Evolutionary conservation across 148 eudicot species (phyloP).

Genomic region (Polygonum aviculare): DNA sequence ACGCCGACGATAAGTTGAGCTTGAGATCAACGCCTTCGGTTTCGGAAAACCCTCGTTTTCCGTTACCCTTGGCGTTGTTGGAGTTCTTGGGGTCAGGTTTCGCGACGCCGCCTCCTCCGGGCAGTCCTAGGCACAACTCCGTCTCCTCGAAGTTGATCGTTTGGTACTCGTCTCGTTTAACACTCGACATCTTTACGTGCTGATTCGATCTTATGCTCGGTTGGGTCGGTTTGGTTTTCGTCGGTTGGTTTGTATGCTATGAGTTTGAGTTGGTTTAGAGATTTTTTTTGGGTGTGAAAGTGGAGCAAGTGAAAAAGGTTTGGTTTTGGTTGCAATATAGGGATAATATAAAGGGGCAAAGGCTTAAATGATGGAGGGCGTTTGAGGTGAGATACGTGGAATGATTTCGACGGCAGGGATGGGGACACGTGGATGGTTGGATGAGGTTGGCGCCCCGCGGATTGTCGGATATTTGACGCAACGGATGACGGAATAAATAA

Average conservation of each 20-base stretch:
- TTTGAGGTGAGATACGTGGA: background rate
- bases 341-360: background rate
- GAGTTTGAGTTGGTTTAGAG: background rate
- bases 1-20: conserved; percentile 30
- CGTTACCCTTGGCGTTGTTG: conserved; percentile 18
- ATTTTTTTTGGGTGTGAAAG: background rate
- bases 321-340: background rate
- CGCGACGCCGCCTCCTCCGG: conserved; percentile 13
- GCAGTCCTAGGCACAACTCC: conserved; percentile 39
- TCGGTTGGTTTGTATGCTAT: background rate
- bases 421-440: conserved; percentile 3
- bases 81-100: background rate
- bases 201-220: too few relatives aligned
- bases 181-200: background rate
- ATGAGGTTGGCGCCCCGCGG: background rate
- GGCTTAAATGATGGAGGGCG: background rate
- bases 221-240: background rate
- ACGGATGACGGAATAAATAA: conserved; percentile 5
- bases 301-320: background rate
- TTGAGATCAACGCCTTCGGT: conserved; percentile 32
- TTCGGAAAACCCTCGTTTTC: conserved; percentile 38
- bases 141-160: conserved; percentile 40
- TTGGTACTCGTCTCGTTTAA: conserved; percentile 11
- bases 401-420: background rate
- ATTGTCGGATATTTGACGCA: conserved; percentile 9